Base-by-base conservation (phyloP, 2,329 filamentous ascomycete species). In the Pseudopithomyces maydicus region DNA sequence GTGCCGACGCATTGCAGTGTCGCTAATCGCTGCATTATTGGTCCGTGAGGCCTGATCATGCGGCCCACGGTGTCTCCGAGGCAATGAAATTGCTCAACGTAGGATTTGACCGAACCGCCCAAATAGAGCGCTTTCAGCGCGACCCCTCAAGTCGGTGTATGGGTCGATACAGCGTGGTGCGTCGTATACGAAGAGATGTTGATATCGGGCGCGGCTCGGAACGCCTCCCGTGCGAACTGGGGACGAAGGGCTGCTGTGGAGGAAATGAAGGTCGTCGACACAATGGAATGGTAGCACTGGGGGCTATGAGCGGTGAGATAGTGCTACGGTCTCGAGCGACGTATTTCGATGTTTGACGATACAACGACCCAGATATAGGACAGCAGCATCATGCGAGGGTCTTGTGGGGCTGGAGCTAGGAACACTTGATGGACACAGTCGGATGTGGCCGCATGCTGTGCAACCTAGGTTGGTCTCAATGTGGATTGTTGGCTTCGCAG, bases 391-490 rank as follows among this genome's bases (percentile, higher is more conserved):
- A 53, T 20, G 48, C 39, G 52, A 63, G 54, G 61, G 56, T 67
- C 59, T 61, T 26, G 59, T 66, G 57, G 61, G 58, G 58, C 48
- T 54, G 47, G 59, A 54, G 43, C 52, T 57, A 62, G 36, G 36
- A 51, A 54, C 63, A 49, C 56, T 29, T 43, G 51, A 48, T 46
- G 56, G 50, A 62, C 59, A 57, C 32, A 57, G 46, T 60, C 62
- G 64, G 64, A 65, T 61, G 56, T 65, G 58, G 59, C 64, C 65
- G 61, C 63, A 51, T 41, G 39, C 44, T 44, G 70, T 72, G 59
- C 48, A 38, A 69, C 70, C 44, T 47, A 54, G 64, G 58, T 57
- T 62, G 55, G 33, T 20, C 49, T 57, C 26, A 23, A 63, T 63
- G 35, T 12, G 62, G 63, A 47, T 54, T 56, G 46, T 44, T 45